Percentiles rank a stretch among this genome's conserved stretches.
These are phyloP conservation scores for Sclerotinia borealis DNA, from an alignment of 2,329 filamentous ascomycete species.

Conservation along the genomic window DNA sequence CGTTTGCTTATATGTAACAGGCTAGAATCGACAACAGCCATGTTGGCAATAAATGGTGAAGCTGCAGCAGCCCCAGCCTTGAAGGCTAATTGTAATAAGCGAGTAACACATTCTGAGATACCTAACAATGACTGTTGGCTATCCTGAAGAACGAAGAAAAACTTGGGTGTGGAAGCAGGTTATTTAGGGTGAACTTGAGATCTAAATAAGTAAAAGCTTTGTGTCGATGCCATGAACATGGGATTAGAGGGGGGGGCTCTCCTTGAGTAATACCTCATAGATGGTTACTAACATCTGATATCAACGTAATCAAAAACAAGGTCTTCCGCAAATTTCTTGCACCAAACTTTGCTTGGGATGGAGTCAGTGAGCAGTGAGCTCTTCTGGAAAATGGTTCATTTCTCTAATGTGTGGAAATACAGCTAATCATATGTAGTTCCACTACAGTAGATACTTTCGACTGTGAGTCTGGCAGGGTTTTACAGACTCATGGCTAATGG, in stretches of 20 bases:
- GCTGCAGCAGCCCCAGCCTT: constrained; percentile 23
- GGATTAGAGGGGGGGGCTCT: no score
- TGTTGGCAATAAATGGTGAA: constrained; percentile 36
- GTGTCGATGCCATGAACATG: no score
- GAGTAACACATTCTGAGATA: neutral
- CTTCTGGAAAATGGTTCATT: no score
- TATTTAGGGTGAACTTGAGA: neutral
- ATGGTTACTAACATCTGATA: neutral
- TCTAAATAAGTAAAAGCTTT: neutral
- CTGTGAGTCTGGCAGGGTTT: no score
- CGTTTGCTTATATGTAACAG: constrained; percentile 23
- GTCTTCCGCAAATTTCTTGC: neutral
- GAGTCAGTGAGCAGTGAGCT: no score
- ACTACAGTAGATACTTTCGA: no score
- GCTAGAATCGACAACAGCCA: constrained; percentile 34
- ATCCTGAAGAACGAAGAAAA: neutral
- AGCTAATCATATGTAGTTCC: no score
- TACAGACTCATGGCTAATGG: no score
- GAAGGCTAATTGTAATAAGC: neutral
- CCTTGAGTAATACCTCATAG: neutral
- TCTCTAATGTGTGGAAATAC: no score
- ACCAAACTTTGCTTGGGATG: neutral
- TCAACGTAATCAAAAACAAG: no score
- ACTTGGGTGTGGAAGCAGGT: no score
- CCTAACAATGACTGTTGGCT: neutral